Percentiles rank a stretch among this genome's conserved stretches.
Conservation (phyloP, 768 basidiomycete genomes). For the Porpolomopsis calyptriformis region DNA sequence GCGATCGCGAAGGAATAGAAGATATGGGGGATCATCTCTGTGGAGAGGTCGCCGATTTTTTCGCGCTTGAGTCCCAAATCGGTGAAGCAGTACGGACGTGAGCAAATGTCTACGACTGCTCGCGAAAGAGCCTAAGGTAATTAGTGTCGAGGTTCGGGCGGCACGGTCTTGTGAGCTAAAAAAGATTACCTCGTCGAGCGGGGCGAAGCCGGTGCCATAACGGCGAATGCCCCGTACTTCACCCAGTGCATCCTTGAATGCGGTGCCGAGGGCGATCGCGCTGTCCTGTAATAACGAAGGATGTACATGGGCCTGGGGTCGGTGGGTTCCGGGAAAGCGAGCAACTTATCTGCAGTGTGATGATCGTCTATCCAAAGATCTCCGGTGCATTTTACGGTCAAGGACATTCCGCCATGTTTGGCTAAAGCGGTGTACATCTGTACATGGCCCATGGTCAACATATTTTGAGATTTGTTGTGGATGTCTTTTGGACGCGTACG, state of each 20-base stretch:
- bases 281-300: slow-evolving; percentile 51
- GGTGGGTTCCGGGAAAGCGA: background rate
- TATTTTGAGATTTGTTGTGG: background rate
- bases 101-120: slow-evolving; percentile 97
- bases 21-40: slow-evolving; percentile 97
- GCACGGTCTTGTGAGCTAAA: too few relatives aligned
- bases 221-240: slow-evolving; percentile 89
- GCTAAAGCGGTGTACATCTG: slow-evolving; percentile 98
- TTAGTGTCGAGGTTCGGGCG: slow-evolving; percentile 7
- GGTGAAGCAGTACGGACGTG: slow-evolving; percentile 90
- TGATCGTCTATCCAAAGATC: slow-evolving; percentile 98
- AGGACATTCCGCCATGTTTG: slow-evolving; percentile 91
- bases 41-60: slow-evolving; percentile 89
- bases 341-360: slow-evolving; percentile 89
- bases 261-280: slow-evolving; percentile 77
- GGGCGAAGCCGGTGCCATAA: slow-evolving; percentile 95
- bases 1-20: slow-evolving; percentile 98
- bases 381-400: slow-evolving; percentile 84
- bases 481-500: slow-evolving; percentile 33
- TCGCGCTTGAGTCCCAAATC: slow-evolving; percentile 81
- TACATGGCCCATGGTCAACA: slow-evolving; percentile 2
- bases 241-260: slow-evolving; percentile 91
- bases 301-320: slow-evolving; percentile 5
- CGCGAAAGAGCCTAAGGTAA: slow-evolving; percentile 72
- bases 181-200: slow-evolving; percentile 92